Evolutionary conservation across 1,284 basidiomycete genomes (phyloP).

Genomic region (Hortiboletus rubellus): DNA sequence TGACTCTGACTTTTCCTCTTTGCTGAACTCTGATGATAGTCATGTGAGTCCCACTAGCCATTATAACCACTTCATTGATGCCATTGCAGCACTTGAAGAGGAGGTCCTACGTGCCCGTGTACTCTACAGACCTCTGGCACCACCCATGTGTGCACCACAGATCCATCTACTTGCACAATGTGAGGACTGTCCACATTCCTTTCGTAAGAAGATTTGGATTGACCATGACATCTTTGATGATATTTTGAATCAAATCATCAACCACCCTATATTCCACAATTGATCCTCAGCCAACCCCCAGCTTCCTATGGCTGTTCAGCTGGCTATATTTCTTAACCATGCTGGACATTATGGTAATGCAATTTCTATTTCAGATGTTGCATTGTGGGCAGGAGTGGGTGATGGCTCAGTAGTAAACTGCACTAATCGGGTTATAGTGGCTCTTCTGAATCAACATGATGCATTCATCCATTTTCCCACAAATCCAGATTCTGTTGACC

Average conservation of each 20-base stretch:
- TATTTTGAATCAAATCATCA: slow-evolving; percentile 6
- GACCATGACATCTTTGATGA: slow-evolving; percentile 5
- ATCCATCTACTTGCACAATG: slow-evolving; percentile 1
- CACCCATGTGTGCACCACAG: background rate
- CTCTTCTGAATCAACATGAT: too few species aligned
- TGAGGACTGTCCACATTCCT: background rate
- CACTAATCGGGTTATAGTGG: background rate
- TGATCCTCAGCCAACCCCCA: background rate
- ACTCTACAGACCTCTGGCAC: background rate
- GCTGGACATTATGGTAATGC: too few species aligned
- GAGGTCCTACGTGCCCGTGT: background rate
- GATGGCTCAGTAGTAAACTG: slow-evolving; percentile 5
- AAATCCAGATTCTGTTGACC: too few species aligned
- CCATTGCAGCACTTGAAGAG: background rate
- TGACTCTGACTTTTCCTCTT: too few species aligned
- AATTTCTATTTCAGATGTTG: background rate
- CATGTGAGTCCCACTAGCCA: background rate
- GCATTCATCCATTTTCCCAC: too few species aligned
- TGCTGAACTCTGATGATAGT: background rate
- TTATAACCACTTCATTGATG: background rate
- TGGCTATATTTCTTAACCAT: too few species aligned
- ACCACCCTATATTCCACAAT: background rate
- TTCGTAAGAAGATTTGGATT: slow-evolving; percentile 1
- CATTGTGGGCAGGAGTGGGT: background rate
- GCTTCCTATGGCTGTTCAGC: too few species aligned